Evolutionary conservation across 1,284 basidiomycete species (phyloP).

Genomic region (Ganoderma multipileum): DNA sequence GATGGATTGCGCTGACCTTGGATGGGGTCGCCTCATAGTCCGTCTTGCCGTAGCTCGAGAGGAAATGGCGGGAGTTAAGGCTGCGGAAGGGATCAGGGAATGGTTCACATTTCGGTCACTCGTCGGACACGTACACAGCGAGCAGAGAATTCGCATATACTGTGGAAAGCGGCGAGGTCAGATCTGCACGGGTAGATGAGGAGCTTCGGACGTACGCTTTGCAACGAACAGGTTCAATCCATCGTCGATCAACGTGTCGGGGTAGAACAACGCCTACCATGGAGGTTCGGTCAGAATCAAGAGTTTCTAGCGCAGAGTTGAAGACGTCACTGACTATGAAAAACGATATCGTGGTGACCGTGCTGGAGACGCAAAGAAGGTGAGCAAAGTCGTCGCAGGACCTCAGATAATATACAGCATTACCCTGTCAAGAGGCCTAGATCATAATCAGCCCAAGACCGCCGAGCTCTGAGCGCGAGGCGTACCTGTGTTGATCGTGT

Average conservation of each 20-base stretch:
- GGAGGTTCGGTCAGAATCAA: neutral
- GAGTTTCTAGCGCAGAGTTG: neutral
- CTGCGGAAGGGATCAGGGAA: neutral
- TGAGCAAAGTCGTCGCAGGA: neutral
- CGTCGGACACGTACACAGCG: neutral
- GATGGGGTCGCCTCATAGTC: neutral
- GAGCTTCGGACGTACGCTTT: neutral
- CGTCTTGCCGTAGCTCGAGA: neutral
- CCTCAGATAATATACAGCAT: neutral
- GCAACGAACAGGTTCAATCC: neutral
- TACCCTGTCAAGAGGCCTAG: neutral
- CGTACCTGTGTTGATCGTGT: slow-evolving; percentile 2
- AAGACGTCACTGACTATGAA: neutral
- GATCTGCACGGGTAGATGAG: no score
- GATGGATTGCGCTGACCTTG: slow-evolving; percentile 1
- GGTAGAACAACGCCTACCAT: neutral
- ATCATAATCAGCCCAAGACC: neutral
- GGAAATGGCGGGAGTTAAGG: neutral
- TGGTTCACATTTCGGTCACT: neutral
- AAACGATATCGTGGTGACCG: neutral
- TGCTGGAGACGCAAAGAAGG: neutral
- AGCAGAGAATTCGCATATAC: neutral
- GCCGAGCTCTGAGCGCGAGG: neutral
- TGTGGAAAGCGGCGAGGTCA: neutral
- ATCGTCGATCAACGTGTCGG: neutral